Evolutionary conservation across 202 grass and related monocot species (phyloP), one percentile per base, ranked within the genome.

Genomic region (Setaria italica): DNA sequence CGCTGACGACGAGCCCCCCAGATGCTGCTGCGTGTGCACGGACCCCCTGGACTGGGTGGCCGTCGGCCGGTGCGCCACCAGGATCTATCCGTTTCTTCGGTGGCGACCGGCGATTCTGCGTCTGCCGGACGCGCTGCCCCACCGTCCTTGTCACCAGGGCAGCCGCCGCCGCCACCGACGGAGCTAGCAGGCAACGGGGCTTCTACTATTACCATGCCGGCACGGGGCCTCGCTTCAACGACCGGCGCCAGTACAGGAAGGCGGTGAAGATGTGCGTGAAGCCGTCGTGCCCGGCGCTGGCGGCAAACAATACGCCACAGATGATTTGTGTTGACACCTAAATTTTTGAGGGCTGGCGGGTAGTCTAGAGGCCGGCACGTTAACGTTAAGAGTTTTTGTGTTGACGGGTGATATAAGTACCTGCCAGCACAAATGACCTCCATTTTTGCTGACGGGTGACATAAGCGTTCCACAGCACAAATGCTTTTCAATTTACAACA

Each of bases 21-120:
- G 15, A 19, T 76, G 34, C 15, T 79, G 76, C 60, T 34, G 0
- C 32, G 78, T 80, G 48, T 68, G 78, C 78, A 80, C 2, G 63
- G 48, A 80, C 32, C 48, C 78, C 1, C 2, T 39, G 19, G 48
- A 80, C 32, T 80, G 46, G 63, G 63, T 68, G 33, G 33, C 63
- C 6, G 64, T 80, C 19, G 34, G 48, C 7, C 48, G 4, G 16
- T 79, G 77, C 60, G 77, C 77, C 4, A 16, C 17, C 4, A 17
- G 60, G 29, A 66, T 66, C 8, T 60, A 66, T 66, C 8, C 77
- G 45, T 8, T 79, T 34, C 70, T 34, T 74, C 21, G 1, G 7
- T 1, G 5, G 2, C 15, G 43, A 64, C 59, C 21, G 9, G 41
- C 59, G 42, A 2, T 79, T 60, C 60, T 66, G 60, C 45, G 17